Evolutionary conservation across 352 stramenopile genomes (phyloP).

Genomic region (Phytophthora europaea): DNA sequence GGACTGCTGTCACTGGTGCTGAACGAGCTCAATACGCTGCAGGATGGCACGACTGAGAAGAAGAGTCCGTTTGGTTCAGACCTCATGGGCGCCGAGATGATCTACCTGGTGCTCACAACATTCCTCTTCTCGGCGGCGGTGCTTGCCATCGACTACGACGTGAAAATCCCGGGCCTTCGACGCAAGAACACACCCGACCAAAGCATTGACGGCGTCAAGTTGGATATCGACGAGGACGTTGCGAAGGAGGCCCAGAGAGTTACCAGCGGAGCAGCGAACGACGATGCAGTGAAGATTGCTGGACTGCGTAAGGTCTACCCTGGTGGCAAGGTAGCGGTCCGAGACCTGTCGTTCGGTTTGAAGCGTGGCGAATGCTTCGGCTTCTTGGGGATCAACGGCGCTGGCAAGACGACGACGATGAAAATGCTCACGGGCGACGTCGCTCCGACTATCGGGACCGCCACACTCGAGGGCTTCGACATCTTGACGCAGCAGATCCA

Average conservation of each 20-base stretch:
- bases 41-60: slow-evolving; percentile 35
- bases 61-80: slow-evolving; percentile 57
- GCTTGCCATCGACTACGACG: slow-evolving; percentile 42
- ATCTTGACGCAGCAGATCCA: slow-evolving; percentile 73
- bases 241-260: slow-evolving; percentile 42
- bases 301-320: slow-evolving; percentile 46
- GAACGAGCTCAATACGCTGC: slow-evolving; percentile 38
- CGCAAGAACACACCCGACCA: background rate
- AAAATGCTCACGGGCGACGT: slow-evolving; percentile 94
- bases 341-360: slow-evolving; percentile 76
- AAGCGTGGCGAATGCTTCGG: slow-evolving; percentile 92
- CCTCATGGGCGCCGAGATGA: slow-evolving; percentile 59
- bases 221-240: slow-evolving; percentile 47
- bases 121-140: slow-evolving; percentile 32
- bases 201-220: slow-evolving; percentile 8
- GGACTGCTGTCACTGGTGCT: slow-evolving; percentile 42
- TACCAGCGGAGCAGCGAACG: slow-evolving; percentile 19
- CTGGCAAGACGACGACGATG: slow-evolving; percentile 95
- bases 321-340: slow-evolving; percentile 72
- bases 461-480: slow-evolving; percentile 65
- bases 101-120: slow-evolving; percentile 46
- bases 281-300: slow-evolving; percentile 39
- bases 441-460: slow-evolving; percentile 49
- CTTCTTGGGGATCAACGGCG: slow-evolving; percentile 95
- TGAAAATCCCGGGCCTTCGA: slow-evolving; percentile 16